These are phyloP conservation scores for Middelhovenomyces tepae DNA, from an alignment of 805 yeast genomes.

Conservation along the genomic window DNA sequence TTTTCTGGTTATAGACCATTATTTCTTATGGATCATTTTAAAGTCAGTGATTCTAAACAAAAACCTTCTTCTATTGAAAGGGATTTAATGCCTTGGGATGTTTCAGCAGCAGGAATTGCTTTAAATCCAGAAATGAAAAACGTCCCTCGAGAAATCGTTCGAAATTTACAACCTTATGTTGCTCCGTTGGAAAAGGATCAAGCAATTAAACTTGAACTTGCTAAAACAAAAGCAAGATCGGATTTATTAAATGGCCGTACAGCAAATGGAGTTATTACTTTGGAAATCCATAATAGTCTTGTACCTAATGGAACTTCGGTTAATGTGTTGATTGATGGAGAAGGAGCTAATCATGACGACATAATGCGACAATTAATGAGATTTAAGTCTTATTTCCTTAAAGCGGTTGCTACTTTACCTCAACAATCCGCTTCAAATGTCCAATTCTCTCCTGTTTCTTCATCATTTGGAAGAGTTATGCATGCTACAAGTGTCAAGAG, in stretches of 20 bases:
- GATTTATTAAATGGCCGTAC: no score
- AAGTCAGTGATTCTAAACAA: constrained; percentile 3
- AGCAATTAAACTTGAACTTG: no score
- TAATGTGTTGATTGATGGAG: constrained; percentile 1
- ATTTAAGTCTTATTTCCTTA: no score
- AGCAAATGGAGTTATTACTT: no score
- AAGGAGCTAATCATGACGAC: neutral
- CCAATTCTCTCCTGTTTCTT: constrained; percentile 15
- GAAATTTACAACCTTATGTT: constrained; percentile 30
- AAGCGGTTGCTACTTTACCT: no score
- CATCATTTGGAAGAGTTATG: constrained; percentile 10
- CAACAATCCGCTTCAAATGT: constrained; percentile 1
- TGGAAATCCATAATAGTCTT: constrained; percentile 1
- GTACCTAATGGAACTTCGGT: neutral
- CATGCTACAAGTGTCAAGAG: constrained; percentile 31
- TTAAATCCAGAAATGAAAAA: constrained; percentile 28
- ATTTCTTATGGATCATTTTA: constrained; percentile 31
- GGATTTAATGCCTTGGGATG: constrained; percentile 32
- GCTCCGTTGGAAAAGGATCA: no score
- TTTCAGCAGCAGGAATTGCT: constrained; percentile 30
- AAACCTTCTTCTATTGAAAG: constrained; percentile 1
- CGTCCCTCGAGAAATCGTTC: constrained; percentile 32
- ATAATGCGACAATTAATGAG: neutral
- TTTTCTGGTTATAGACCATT: constrained; percentile 41
- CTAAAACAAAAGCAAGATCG: no score